phyloP scores from a whole-genome alignment of 1,284 basidiomycete species.

The Heliocybe sulcata region DNA sequence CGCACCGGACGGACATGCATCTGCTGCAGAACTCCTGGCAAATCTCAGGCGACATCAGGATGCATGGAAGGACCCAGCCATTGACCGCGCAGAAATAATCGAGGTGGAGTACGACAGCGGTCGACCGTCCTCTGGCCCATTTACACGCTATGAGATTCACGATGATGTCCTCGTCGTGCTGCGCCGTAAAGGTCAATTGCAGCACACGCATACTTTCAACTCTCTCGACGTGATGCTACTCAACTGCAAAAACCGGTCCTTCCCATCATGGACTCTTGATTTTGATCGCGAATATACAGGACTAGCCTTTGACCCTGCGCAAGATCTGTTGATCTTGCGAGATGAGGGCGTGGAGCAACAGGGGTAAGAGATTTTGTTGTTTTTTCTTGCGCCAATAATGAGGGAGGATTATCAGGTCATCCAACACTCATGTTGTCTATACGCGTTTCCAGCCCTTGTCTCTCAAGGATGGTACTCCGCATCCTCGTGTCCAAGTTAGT shows the following conservation, averaged over 20 bases:
- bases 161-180: not conserved
- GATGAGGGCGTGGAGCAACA: no score
- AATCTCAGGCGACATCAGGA: not conserved
- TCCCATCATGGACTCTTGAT: not conserved
- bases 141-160: not conserved
- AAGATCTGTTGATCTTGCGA: not conserved
- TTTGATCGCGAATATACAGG: not conserved
- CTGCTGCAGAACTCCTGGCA: not conserved
- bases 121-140: not conserved
- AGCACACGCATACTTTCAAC: not conserved
- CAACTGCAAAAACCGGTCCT: not conserved
- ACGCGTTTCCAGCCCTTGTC: no score
- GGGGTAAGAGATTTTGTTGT: no score
- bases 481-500: no score
- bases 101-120: not conserved
- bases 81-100: not conserved
- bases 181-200: not conserved
- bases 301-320: not conserved
- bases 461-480: no score
- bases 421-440: no score
- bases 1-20: not conserved
- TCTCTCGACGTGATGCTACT: not conserved
- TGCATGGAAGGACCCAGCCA: not conserved
- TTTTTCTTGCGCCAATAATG: no score
- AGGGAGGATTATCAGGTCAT: no score